Evolutionary conservation across 805 yeast genomes (phyloP).

Genomic region (Kodamaea lidongshanica): DNA sequence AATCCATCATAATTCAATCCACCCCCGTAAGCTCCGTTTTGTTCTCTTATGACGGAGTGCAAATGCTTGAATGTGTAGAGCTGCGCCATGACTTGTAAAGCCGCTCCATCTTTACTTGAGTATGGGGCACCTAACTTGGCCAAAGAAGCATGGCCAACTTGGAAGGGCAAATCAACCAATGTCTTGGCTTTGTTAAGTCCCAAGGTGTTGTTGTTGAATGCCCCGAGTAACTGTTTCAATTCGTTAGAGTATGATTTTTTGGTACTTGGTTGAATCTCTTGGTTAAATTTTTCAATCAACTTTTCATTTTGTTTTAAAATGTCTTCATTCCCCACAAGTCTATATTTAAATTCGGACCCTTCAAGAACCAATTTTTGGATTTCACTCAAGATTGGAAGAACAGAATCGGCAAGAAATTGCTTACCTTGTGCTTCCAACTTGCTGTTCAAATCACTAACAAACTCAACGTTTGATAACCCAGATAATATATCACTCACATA

Average conservation of each 20-base stretch:
- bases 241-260: conserved; percentile 3
- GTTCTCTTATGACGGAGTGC: conserved; percentile 86
- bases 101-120: conserved; percentile 69
- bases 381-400: conserved; percentile 58
- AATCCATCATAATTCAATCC: conserved; percentile 80
- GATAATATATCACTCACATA: conserved; percentile 55
- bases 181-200: conserved; percentile 21
- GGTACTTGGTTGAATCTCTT: conserved; percentile 2
- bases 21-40: conserved; percentile 98
- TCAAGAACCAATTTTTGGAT: conserved; percentile 42
- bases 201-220: conserved; percentile 12
- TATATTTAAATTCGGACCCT: conserved; percentile 42
- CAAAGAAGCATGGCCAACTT: conserved; percentile 75
- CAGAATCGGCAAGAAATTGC: conserved; percentile 34
- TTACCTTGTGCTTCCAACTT: conserved; percentile 39
- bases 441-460: conserved; percentile 54
- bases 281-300: conserved; percentile 27
- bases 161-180: conserved; percentile 72
- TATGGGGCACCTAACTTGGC: conserved; percentile 65
- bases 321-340: conserved; percentile 53
- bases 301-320: conserved; percentile 31
- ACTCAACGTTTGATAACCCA: conserved; percentile 75
- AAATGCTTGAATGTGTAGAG: conserved; percentile 74
- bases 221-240: conserved; percentile 11
- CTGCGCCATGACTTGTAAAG: conserved; percentile 76